Percentiles rank a stretch among this genome's conserved stretches.
Conservation (phyloP, 1,284 basidiomycete genomes). For the Cryptococcus wingfieldii region DNA sequence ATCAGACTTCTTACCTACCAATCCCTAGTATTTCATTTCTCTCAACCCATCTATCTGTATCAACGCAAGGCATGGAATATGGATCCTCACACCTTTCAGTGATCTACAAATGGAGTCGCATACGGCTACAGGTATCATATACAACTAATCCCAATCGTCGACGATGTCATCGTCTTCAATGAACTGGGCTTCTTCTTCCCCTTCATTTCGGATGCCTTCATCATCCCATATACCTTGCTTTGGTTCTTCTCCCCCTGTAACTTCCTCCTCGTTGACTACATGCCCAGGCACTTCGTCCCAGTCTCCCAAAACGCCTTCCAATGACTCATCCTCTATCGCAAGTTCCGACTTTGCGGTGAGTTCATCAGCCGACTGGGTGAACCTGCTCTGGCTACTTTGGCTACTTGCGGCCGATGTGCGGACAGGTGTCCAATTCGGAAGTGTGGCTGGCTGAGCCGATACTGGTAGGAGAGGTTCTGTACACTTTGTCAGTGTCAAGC, state of each 20-base stretch:
- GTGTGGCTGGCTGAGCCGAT: conserved; percentile 23
- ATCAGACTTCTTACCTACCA: not conserved
- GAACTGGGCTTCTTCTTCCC: conserved; percentile 27
- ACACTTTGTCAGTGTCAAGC: not conserved
- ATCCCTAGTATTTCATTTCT: no score
- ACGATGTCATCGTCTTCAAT: conserved; percentile 38
- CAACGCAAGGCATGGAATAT: conserved; percentile 28
- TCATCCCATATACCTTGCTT: conserved; percentile 19
- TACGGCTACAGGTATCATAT: not conserved
- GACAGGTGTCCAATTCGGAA: conserved; percentile 20
- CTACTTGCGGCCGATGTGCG: not conserved
- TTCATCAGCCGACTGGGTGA: conserved; percentile 7
- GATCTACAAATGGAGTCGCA: not conserved
- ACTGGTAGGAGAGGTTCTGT: conserved; percentile 34
- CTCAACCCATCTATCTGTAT: conserved; percentile 22
- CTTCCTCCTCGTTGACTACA: conserved; percentile 1
- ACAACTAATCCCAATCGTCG: conserved; percentile 32
- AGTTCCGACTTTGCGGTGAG: conserved; percentile 33
- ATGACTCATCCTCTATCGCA: conserved; percentile 19
- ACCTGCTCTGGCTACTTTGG: conserved; percentile 20
- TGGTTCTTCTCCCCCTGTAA: no score
- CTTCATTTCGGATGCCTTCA: conserved; percentile 6
- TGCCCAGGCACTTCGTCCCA: conserved; percentile 15
- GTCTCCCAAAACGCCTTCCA: conserved; percentile 17
- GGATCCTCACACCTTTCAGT: conserved; percentile 10